Evolutionary conservation across 106 monocot species (phyloP).

Genomic region (Dioscorea alata): DNA sequence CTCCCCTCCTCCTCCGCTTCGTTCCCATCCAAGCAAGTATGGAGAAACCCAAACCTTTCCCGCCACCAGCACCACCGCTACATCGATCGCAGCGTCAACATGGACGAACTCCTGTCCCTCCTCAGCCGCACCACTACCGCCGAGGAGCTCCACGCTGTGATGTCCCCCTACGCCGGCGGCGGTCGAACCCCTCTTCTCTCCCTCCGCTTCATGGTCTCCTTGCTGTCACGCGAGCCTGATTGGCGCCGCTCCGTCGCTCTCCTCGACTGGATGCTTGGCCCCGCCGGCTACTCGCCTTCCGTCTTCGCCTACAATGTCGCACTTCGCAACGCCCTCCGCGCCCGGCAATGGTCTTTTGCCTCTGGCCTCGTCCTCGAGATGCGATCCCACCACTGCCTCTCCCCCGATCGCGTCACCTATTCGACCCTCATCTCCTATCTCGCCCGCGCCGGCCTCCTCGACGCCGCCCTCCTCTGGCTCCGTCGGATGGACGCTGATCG

Average conservation of each 20-base stretch:
- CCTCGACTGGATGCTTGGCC: slow-evolving; percentile 84
- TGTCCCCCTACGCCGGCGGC: slow-evolving; percentile 48
- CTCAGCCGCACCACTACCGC: slow-evolving; percentile 37
- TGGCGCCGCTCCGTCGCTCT: slow-evolving; percentile 80
- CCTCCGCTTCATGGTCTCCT: slow-evolving; percentile 68
- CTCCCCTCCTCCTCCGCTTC: too few relatives aligned
- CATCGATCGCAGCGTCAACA: slow-evolving; percentile 65
- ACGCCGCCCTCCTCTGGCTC: slow-evolving; percentile 65
- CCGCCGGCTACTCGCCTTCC: slow-evolving; percentile 46
- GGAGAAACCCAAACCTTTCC: too few relatives aligned
- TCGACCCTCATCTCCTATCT: slow-evolving; percentile 79
- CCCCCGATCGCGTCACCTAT: slow-evolving; percentile 77
- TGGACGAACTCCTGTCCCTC: slow-evolving; percentile 42
- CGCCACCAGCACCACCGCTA: slow-evolving; percentile 8
- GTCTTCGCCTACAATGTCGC: slow-evolving; percentile 71
- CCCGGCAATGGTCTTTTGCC: slow-evolving; percentile 53
- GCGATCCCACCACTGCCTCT: slow-evolving; percentile 22
- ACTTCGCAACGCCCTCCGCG: slow-evolving; percentile 71
- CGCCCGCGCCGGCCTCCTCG: slow-evolving; percentile 55
- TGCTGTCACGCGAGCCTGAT: slow-evolving; percentile 68
- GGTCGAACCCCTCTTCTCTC: slow-evolving; percentile 31
- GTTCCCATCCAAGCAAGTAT: too few relatives aligned
- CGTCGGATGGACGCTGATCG: slow-evolving; percentile 54
- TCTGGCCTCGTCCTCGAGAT: slow-evolving; percentile 71
- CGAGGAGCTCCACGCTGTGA: slow-evolving; percentile 50